phyloP scores from a whole-genome alignment of 768 basidiomycete species.

The Dentipellis sp. region DNA sequence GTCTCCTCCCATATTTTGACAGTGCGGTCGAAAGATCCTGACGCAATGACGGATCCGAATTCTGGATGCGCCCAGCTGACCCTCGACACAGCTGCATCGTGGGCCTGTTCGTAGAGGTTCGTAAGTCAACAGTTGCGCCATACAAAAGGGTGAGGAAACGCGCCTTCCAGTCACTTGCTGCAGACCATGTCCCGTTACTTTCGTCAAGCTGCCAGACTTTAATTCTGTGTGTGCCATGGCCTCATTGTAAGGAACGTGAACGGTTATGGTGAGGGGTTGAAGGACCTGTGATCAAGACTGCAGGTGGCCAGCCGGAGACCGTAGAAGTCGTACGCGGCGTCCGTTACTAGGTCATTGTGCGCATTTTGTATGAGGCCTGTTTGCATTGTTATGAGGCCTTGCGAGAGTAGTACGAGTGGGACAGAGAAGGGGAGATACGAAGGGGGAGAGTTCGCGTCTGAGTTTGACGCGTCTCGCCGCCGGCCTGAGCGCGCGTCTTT shows the following conservation, averaged over 20 bases:
- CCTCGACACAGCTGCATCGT: slow-evolving; percentile 82
- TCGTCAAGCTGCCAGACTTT: slow-evolving; percentile 83
- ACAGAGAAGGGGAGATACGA: not conserved
- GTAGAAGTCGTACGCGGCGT: slow-evolving; percentile 87
- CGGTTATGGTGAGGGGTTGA: not conserved
- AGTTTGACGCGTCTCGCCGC: not conserved
- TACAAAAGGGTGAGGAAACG: slow-evolving; percentile 13
- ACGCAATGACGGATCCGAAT: slow-evolving; percentile 82
- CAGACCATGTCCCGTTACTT: slow-evolving; percentile 59
- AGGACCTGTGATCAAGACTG: slow-evolving; percentile 71
- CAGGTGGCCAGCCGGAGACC: slow-evolving; percentile 76
- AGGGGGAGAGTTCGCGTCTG: not conserved
- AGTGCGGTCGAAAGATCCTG: slow-evolving; percentile 82
- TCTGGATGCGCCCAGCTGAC: slow-evolving; percentile 90
- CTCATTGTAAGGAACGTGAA: slow-evolving; percentile 8
- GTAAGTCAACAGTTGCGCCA: slow-evolving; percentile 1
- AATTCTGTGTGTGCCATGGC: slow-evolving; percentile 39
- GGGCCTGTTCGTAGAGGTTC: slow-evolving; percentile 48
- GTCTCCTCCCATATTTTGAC: slow-evolving; percentile 89
- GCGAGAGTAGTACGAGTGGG: not conserved
- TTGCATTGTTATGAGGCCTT: slow-evolving; percentile 45
- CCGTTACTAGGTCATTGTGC: slow-evolving; percentile 76
- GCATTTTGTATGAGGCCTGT: slow-evolving; percentile 71
- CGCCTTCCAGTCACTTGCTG: slow-evolving; percentile 91
- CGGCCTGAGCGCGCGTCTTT: not conserved